These are phyloP conservation scores for Mycena belliarum DNA, from an alignment of 768 basidiomycete genomes.

Conservation along the genomic window DNA sequence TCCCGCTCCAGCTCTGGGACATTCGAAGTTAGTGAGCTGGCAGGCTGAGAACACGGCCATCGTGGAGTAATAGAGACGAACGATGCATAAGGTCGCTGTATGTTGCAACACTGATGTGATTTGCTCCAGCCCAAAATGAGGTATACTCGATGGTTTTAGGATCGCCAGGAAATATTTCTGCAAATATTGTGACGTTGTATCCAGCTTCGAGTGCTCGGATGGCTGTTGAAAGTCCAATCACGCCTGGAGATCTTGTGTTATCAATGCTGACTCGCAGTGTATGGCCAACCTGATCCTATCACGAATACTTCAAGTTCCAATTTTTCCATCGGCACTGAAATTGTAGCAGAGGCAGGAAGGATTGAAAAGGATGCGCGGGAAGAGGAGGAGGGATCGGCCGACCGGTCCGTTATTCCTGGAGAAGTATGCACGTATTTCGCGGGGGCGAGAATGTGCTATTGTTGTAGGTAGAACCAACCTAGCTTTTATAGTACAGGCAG, in stretches of 20 bases:
- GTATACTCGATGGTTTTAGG: constrained; percentile 48
- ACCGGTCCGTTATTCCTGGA: too few species aligned
- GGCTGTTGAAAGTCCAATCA: constrained; percentile 57
- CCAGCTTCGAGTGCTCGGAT: constrained; percentile 49
- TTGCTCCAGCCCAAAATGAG: constrained; percentile 48
- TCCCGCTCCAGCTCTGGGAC: constrained; percentile 12
- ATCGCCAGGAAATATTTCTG: constrained; percentile 53
- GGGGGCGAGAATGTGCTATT: too few species aligned
- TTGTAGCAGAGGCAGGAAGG: too few species aligned
- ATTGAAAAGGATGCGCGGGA: too few species aligned
- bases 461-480: too few species aligned
- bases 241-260: constrained; percentile 37
- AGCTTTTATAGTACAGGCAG: too few species aligned
- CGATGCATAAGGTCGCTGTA: not conserved
- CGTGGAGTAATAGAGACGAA: not conserved
- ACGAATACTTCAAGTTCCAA: not conserved
- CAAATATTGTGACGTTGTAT: constrained; percentile 51
- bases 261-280: not conserved
- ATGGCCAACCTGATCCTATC: not conserved
- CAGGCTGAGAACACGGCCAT: not conserved
- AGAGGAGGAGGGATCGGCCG: too few species aligned
- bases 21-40: not conserved
- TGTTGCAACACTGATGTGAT: constrained; percentile 14
- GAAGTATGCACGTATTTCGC: too few species aligned
- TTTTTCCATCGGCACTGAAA: not conserved